phyloP scores from a whole-genome alignment of 2,329 filamentous ascomycete genomes.

The Claviceps africana region DNA sequence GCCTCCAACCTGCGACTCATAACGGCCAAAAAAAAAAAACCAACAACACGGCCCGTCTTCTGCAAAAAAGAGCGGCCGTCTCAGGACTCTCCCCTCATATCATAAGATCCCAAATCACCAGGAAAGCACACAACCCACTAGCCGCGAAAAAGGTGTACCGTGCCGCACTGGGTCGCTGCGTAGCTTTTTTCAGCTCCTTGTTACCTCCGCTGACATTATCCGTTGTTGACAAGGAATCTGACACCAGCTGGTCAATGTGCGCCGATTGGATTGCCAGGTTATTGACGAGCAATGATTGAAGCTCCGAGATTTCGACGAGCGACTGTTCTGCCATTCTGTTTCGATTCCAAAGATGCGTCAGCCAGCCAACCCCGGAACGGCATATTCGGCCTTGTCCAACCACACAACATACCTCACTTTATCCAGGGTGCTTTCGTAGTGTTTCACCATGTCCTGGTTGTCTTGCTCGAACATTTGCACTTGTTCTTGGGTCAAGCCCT shows the following conservation, averaged over 20 bases:
- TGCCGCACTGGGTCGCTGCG: constrained; percentile 55
- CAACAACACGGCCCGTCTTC: background rate
- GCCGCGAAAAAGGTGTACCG: constrained; percentile 72
- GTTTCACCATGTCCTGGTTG: constrained; percentile 81
- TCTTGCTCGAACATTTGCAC: constrained; percentile 86
- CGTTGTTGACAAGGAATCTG: constrained; percentile 66
- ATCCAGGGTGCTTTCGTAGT: constrained; percentile 86
- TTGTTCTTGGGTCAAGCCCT: constrained; percentile 67
- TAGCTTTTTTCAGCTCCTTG: constrained; percentile 76
- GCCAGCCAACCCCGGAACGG: background rate
- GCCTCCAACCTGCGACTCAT: background rate
- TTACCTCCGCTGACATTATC: constrained; percentile 86
- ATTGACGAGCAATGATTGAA: constrained; percentile 77
- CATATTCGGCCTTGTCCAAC: background rate
- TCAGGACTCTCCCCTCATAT: constrained; percentile 21
- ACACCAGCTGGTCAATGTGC: constrained; percentile 76
- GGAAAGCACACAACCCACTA: constrained; percentile 56
- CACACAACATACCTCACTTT: constrained; percentile 68
- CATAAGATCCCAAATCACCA: constrained; percentile 67
- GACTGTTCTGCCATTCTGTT: constrained; percentile 74
- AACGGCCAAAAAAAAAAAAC: too few species aligned
- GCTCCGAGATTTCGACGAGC: constrained; percentile 78
- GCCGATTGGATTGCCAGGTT: constrained; percentile 78
- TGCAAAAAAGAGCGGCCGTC: background rate
- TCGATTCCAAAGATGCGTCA: background rate